These are phyloP conservation scores for Dryas alaskensis DNA, from an alignment of 306 rosid species.

Conservation along the genomic window DNA sequence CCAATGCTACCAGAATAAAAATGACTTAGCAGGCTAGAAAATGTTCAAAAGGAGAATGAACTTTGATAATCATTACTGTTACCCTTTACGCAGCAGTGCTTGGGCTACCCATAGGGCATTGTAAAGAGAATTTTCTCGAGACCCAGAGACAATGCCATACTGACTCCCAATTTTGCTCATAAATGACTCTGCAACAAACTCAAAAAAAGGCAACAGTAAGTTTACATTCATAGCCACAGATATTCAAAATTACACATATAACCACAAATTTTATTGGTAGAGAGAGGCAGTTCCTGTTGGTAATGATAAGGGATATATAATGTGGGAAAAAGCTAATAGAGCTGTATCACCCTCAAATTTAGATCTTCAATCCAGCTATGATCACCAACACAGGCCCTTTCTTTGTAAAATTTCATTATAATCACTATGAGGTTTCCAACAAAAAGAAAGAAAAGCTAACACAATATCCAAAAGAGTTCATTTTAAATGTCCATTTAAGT, in stretches of 20 bases:
- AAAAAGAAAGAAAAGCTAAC: not conserved
- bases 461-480: not conserved
- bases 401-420: not conserved
- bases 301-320: not conserved
- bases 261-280: not conserved
- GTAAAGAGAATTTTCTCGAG: slow-evolving; percentile 79
- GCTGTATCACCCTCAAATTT: not conserved
- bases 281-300: not conserved
- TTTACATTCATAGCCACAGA: not conserved
- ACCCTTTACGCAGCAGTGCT: slow-evolving; percentile 92
- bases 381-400: not conserved
- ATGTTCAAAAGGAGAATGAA: slow-evolving; percentile 12
- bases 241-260: not conserved
- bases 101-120: slow-evolving; percentile 95
- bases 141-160: slow-evolving; percentile 64
- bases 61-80: slow-evolving; percentile 6
- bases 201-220: not conserved
- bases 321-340: not conserved
- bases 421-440: not conserved
- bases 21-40: not conserved
- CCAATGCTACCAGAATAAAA: not conserved
- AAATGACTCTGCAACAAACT: slow-evolving; percentile 58
- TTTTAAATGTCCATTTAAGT: not conserved
- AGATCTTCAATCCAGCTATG: not conserved
- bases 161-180: slow-evolving; percentile 73